Conservation (phyloP, 2,329 filamentous ascomycete species). For the Hymenoscyphus infarciens region DNA sequence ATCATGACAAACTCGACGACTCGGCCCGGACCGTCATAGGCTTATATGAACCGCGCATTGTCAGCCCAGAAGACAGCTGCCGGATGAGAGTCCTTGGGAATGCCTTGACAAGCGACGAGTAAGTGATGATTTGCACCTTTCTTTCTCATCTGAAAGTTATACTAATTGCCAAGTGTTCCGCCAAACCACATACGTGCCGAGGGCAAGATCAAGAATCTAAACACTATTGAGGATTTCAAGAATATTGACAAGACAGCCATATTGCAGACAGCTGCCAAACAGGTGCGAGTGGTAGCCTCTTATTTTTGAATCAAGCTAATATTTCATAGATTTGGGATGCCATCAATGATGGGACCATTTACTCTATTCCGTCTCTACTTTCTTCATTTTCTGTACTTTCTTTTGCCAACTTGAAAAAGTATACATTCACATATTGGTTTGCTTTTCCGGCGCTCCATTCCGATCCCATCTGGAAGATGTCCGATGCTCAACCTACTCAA, state of each 20-base stretch:
- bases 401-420: conserved; percentile 95
- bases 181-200: conserved; percentile 75
- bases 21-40: conserved; percentile 83
- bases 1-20: conserved; percentile 95
- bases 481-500: conserved; percentile 47
- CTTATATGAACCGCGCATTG: conserved; percentile 77
- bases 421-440: conserved; percentile 98
- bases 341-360: conserved; percentile 93
- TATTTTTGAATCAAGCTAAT: conserved; percentile 17
- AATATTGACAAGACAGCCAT: conserved; percentile 75
- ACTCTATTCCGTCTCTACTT: conserved; percentile 87
- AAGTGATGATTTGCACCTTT: conserved; percentile 41
- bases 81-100: conserved; percentile 88
- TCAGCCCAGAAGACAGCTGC: conserved; percentile 72
- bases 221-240: conserved; percentile 91
- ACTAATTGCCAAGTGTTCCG: conserved; percentile 54
- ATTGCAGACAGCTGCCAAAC: conserved; percentile 73
- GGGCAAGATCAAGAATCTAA: conserved; percentile 92
- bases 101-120: conserved; percentile 81
- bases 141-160: conserved; percentile 13
- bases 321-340: conserved; percentile 85
- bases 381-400: conserved; percentile 86
- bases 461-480: conserved; percentile 73
- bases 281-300: conserved; percentile 48
- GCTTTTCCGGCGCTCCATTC: conserved; percentile 92